Conservation (phyloP, 2,329 filamentous ascomycete species). For the Nemania bipapillata region DNA sequence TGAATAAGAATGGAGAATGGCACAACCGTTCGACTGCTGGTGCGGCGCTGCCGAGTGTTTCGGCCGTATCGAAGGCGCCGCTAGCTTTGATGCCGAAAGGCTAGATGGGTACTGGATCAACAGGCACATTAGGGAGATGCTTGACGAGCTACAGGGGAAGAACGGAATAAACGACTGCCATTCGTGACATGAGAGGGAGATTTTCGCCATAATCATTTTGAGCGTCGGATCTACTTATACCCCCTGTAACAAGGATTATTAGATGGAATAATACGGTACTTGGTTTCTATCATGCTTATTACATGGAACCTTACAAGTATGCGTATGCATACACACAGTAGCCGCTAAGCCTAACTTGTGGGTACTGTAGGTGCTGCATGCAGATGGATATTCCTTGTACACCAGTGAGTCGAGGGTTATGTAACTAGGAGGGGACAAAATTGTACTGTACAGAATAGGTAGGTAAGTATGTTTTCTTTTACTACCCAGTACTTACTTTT, state of each 20-base stretch:
- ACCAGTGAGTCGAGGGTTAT: background rate
- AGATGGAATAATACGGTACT: background rate
- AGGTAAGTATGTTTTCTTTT: background rate
- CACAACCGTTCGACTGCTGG: conserved; percentile 32
- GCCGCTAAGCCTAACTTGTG: background rate
- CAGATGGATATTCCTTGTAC: background rate
- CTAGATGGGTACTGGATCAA: conserved; percentile 28
- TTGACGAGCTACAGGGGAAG: conserved; percentile 17
- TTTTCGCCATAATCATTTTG: background rate
- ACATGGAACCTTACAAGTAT: background rate
- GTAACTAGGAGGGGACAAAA: background rate
- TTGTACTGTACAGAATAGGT: too few relatives aligned
- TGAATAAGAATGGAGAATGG: conserved; percentile 24
- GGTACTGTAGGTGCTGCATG: background rate
- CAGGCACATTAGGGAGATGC: conserved; percentile 24
- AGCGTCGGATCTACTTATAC: background rate
- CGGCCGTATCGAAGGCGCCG: conserved; percentile 23
- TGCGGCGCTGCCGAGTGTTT: conserved; percentile 26
- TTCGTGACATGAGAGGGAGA: background rate
- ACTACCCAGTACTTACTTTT: too few relatives aligned
- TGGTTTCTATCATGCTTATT: background rate
- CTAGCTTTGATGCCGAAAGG: conserved; percentile 7
- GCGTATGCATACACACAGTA: background rate
- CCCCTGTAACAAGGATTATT: background rate
- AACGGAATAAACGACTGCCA: background rate